Evolutionary conservation across 2,329 filamentous ascomycete genomes (phyloP), one percentile per base, ranked within the genome.

Genomic region (Calonectria pteridis): DNA sequence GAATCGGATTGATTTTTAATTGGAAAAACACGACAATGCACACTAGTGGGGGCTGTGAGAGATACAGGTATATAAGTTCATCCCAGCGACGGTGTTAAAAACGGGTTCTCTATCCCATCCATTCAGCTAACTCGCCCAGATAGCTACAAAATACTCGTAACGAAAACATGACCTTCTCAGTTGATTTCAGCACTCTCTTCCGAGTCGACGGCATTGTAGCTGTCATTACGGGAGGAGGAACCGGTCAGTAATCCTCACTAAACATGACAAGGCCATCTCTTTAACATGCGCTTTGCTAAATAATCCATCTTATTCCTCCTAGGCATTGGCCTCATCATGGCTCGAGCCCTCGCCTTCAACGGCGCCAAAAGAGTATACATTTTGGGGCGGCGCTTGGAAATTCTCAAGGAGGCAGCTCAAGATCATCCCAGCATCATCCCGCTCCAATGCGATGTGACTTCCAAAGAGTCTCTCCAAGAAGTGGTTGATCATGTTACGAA

Each of bases 311-410:
- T 26, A 23, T 16, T 13, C 1, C 11, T 9, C n/a, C 13, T 3
- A 59, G 55, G 55, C 3, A 59, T 59, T 59, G 55, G 55, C n/a
- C 55, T 59, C n/a, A 59, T 33, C 11, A 59, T 59, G 55, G n/a
- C 55, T 35, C 55, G 55, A 6, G 55, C 55, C n/a, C 55, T 59
- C 16, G 55, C 55, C 26, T 59, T 14, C n/a, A 59, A 59, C n/a
- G 55, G 55, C 9, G 55, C 55, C 5, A 59, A 59, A 23, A 59
- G 20, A 10, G 55, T 59, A 13, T 59, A 59, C 33, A 37, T 59
- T 1, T 11, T 59, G n/a, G 55, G 55, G 3, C 55, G 55, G 2
- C 55, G 55, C 1, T 18, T 59, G 55, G 11, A 59, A 59, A 3
- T 59, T 14, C 55, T 59, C 55, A 26, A 37, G n/a, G 55, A 59